Evolutionary conservation across 1,139 yeast species (phyloP).

Genomic region (Saccharomyces hybrid): DNA sequence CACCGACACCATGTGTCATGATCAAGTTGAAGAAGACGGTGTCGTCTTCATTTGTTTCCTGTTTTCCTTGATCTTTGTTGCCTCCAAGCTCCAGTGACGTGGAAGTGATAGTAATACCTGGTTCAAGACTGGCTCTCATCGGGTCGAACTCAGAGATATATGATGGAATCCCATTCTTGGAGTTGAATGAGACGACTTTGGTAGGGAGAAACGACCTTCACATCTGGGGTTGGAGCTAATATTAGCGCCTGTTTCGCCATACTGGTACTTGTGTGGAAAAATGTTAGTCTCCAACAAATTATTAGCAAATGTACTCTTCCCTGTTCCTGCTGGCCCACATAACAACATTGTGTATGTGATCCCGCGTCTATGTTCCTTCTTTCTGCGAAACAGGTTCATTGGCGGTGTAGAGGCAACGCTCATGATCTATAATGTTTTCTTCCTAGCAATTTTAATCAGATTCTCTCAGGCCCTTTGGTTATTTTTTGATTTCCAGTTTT

Average conservation of each 20-base stretch:
- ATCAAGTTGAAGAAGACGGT: slow-evolving; percentile 55
- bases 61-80: slow-evolving; percentile 35
- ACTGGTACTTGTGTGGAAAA: slow-evolving; percentile 47
- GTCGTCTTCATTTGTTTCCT: slow-evolving; percentile 41
- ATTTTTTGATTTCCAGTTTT: background rate
- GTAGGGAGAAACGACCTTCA: slow-evolving; percentile 26
- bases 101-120: slow-evolving; percentile 56
- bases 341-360: slow-evolving; percentile 74
- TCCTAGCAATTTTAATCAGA: background rate
- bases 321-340: slow-evolving; percentile 70
- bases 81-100: slow-evolving; percentile 45
- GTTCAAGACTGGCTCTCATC: slow-evolving; percentile 42
- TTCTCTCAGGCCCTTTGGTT: background rate
- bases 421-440: background rate
- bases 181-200: slow-evolving; percentile 33
- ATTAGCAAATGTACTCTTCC: slow-evolving; percentile 77
- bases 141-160: slow-evolving; percentile 32
- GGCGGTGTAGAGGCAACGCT: slow-evolving; percentile 14
- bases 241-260: slow-evolving; percentile 15
- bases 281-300: slow-evolving; percentile 59
- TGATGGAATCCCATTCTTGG: slow-evolving; percentile 30
- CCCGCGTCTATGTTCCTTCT: slow-evolving; percentile 77
- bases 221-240: slow-evolving; percentile 14
- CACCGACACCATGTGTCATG: slow-evolving; percentile 78
- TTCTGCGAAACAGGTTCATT: slow-evolving; percentile 30